phyloP scores from a whole-genome alignment of 352 stramenopile species.

The Phytophthora foliorum region DNA sequence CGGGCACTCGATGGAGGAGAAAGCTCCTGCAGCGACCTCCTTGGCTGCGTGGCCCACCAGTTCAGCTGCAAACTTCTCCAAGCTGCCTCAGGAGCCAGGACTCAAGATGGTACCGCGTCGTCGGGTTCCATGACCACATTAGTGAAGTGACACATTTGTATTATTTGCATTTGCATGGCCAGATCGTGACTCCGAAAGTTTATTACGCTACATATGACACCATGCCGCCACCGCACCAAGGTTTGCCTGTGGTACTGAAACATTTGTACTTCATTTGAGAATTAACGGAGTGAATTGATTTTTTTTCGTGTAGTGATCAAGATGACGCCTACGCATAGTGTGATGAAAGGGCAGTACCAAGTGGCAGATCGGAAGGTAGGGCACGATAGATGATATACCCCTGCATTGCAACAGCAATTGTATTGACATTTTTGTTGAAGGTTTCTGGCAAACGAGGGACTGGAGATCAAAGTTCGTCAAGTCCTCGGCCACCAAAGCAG shows the following conservation, averaged over 20 bases:
- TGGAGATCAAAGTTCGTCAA: constrained; percentile 29
- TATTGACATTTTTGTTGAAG: constrained; percentile 31
- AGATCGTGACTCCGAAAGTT: constrained; percentile 66
- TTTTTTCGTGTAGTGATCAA: constrained; percentile 59
- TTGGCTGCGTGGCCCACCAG: constrained; percentile 54
- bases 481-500: constrained; percentile 42
- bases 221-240: constrained; percentile 67
- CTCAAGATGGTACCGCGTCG: constrained; percentile 48
- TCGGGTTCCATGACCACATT: not conserved
- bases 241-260: constrained; percentile 24
- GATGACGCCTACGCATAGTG: constrained; percentile 47
- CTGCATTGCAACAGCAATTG: not conserved
- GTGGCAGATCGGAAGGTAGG: constrained; percentile 68
- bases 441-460: constrained; percentile 48
- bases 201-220: constrained; percentile 81
- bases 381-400: not conserved
- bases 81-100: constrained; percentile 37
- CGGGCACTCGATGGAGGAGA: constrained; percentile 21
- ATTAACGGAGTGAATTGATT: constrained; percentile 1
- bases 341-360: constrained; percentile 63
- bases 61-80: constrained; percentile 49
- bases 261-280: not conserved
- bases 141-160: constrained; percentile 2
- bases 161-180: constrained; percentile 1
- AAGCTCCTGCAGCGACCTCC: constrained; percentile 26